Evolutionary conservation across 2,329 filamentous ascomycete genomes (phyloP).

Genomic region (Massarina eburnea): DNA sequence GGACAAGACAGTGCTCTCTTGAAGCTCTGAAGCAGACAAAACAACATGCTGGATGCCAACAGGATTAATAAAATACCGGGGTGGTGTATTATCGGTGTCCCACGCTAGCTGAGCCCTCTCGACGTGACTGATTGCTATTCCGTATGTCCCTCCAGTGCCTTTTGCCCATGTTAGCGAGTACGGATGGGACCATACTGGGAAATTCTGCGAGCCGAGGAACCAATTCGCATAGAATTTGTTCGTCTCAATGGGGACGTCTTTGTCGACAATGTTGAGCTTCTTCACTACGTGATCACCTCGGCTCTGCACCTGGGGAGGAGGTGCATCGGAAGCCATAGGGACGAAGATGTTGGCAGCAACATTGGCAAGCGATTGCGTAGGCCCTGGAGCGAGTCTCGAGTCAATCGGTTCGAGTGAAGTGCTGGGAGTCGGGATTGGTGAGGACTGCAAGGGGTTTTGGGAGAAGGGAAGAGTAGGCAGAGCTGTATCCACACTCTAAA

Average conservation of each 20-base stretch:
- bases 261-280: slow-evolving; percentile 41
- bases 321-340: slow-evolving; percentile 44
- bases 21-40: slow-evolving; percentile 77
- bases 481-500: slow-evolving; percentile 31
- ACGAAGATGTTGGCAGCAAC: slow-evolving; percentile 42
- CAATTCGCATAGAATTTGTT: slow-evolving; percentile 78
- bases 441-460: slow-evolving; percentile 24
- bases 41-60: slow-evolving; percentile 80
- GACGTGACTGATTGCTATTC: slow-evolving; percentile 75
- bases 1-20: slow-evolving; percentile 58
- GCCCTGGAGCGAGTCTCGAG: slow-evolving; percentile 31
- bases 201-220: slow-evolving; percentile 71
- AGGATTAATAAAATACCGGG: slow-evolving; percentile 77
- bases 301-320: slow-evolving; percentile 41
- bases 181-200: slow-evolving; percentile 72
- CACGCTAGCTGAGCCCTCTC: slow-evolving; percentile 66
- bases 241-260: slow-evolving; percentile 60
- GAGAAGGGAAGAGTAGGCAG: slow-evolving; percentile 36
- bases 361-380: slow-evolving; percentile 16
- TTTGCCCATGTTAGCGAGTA: slow-evolving; percentile 50
- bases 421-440: slow-evolving; percentile 18
- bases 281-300: slow-evolving; percentile 46
- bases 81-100: slow-evolving; percentile 33
- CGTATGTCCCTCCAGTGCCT: slow-evolving; percentile 67
- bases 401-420: slow-evolving; percentile 29